phyloP scores from a whole-genome alignment of 352 stramenopile genomes.

The Halophytophthora batemanensis region DNA sequence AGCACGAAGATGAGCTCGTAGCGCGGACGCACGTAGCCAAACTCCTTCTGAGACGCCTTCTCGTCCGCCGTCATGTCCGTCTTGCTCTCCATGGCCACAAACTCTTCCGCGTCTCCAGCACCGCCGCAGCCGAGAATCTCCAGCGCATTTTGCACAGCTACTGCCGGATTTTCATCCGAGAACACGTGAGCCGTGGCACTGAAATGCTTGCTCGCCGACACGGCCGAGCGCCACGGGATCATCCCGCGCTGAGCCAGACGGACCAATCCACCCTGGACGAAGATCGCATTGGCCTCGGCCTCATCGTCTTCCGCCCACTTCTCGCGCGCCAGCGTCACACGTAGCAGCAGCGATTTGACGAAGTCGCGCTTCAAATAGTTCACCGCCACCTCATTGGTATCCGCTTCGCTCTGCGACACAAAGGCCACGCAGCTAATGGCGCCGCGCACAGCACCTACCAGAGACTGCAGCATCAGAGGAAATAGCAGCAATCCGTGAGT shows the following conservation, averaged over 20 bases:
- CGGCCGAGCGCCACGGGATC: conserved; percentile 35
- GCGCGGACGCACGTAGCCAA: conserved; percentile 11
- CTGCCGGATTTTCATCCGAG: conserved; percentile 35
- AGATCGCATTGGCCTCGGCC: conserved; percentile 18
- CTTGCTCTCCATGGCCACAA: conserved; percentile 27
- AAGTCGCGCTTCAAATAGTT: conserved; percentile 68
- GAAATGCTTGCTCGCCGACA: conserved; percentile 29
- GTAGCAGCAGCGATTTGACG: conserved; percentile 55
- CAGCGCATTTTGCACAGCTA: conserved; percentile 48
- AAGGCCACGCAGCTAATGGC: conserved; percentile 54
- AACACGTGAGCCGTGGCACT: conserved; percentile 39
- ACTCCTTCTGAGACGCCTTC: conserved; percentile 14
- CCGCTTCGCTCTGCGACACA: conserved; percentile 31
- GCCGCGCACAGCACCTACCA: conserved; percentile 41
- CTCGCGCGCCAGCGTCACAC: conserved; percentile 52
- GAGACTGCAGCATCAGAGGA: too few relatives aligned
- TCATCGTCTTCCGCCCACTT: conserved; percentile 34
- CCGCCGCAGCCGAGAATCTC: conserved; percentile 48
- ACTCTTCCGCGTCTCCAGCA: conserved; percentile 11
- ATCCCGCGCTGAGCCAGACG: conserved; percentile 40
- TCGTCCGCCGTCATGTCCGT: conserved; percentile 9
- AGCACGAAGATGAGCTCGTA: conserved; percentile 21
- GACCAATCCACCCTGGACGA: conserved; percentile 38
- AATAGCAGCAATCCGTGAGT: conserved; percentile 7
- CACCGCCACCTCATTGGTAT: conserved; percentile 32